Evolutionary conservation across 2,329 filamentous ascomycete species (phyloP), one percentile per base, ranked within the genome.

Genomic region (Epichloe typhina): DNA sequence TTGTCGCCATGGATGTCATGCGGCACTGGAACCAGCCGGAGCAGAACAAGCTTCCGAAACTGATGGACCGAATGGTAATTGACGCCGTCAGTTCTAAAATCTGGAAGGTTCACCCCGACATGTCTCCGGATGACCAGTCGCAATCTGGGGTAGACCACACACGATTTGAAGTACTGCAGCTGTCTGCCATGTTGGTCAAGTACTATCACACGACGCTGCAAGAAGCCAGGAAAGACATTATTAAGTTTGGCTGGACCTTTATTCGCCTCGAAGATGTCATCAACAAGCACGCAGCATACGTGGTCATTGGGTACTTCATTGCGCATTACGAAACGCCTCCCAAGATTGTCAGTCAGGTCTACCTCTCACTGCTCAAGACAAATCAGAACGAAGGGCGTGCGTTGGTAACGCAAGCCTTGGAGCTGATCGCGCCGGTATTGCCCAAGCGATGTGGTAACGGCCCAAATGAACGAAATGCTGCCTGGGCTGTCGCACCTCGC

Each of bases 211-310:
- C 80, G 35, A 86, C 89, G 50, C 78, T 98, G 1, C 86, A 94
- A 58, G 93, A 97, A 61, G 84, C 88, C 2, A 83, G 94, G 38
- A 98, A 98, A 67, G 93, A 98, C 56, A 91, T 98, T 55, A 98
- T 98, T 62, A 97, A 96, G 68, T 98, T 97, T 67, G 90, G 89
- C 3, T 99, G 93, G 93, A 95, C 90, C 17, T 97, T 95, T 63
- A 98, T 98, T 60, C 82, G 88, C 23, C 78, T 98, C n/a, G 94
- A 99, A 62, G 93, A 99, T 66, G 87, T 95, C 52, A 95, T 98
- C 72, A 98, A 97, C 73, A 98, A 98, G 67, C 93, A 97, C 65
- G 93, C 91, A 0, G 90, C 93, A 3, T 98, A 98, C 61, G 91
- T 96, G 5, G 82, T 98, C 5, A 94, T 98, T 54, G 89, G 88